A percentile compares a stretch with the other conserved stretches of the same genome.
These are phyloP conservation scores for Pseudozyma tsukubaensis DNA, from an alignment of 1,284 basidiomycete genomes.

Conservation along the genomic window DNA sequence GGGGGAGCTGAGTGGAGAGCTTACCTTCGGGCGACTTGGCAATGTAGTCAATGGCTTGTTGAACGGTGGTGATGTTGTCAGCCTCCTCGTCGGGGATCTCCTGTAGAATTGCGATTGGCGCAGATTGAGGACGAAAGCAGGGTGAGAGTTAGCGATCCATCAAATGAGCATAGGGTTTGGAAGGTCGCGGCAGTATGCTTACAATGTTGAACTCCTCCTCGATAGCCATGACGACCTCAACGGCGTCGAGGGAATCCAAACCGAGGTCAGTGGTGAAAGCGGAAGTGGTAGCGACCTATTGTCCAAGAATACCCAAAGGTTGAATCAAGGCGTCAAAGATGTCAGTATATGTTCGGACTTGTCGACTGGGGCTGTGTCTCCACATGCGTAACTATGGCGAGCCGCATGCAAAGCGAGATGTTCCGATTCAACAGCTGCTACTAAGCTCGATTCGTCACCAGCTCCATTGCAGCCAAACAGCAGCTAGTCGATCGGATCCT, in stretches of 20 bases:
- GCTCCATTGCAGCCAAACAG: neutral
- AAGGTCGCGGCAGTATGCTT: conserved; percentile 8
- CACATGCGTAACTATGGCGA: too few species aligned
- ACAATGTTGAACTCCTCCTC: conserved; percentile 82
- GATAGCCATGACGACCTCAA: conserved; percentile 99
- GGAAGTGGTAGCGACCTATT: conserved; percentile 80
- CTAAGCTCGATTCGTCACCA: too few species aligned
- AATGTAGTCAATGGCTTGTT: conserved; percentile 97
- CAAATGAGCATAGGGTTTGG: neutral
- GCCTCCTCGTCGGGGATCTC: conserved; percentile 98
- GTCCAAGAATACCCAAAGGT: neutral
- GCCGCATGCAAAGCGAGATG: too few species aligned
- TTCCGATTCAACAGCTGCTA: too few species aligned
- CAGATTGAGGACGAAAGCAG: too few species aligned
- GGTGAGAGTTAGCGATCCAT: neutral
- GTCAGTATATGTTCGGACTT: conserved; percentile 11
- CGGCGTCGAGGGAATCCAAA: conserved; percentile 95
- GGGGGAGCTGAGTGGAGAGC: too few species aligned
- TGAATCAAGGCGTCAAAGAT: neutral
- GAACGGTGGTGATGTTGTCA: conserved; percentile 94
- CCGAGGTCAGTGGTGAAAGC: conserved; percentile 89
- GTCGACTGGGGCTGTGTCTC: neutral
- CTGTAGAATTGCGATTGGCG: conserved; percentile 71
- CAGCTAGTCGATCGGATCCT: neutral
- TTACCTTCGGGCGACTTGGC: conserved; percentile 86